Evolutionary conservation across 1,139 yeast genomes (phyloP), one percentile per base, ranked within the genome.

Genomic region (Pneumocystis carinii): DNA sequence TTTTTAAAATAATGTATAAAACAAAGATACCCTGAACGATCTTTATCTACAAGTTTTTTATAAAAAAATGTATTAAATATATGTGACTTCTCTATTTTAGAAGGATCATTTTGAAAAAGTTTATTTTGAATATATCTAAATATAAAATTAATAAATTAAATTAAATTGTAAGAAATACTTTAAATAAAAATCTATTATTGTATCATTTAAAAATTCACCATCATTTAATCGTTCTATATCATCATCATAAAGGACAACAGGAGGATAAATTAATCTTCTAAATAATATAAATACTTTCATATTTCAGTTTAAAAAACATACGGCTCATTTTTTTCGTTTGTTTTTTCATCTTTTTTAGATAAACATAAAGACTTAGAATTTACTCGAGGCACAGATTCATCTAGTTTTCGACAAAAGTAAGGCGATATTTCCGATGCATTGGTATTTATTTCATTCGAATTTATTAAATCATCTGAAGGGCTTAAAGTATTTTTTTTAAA

Each of bases 31-130:
- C 71, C 72, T 15, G 66, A 67, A 15, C 66, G 67, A 41, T 62
- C 71, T 62, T 62, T 72, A 60, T 66, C 76, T 66, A 66, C 77
- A 59, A 90, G 75, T 70, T 84, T 85, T 1, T 87, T 81, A 75
- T 81, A 92, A 72, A 94, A 90, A 71, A 88, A 94, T 0, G 97
- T 86, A 70, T 89, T 88, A 73, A 92, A 82, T 1, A 90, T 79
- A 71, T 84, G 82, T 1, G 85, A 79, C n/a, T 76, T 72, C 5
- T 72, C 69, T 14, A 71, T 70, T 19, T 59, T 32, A 42, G 55
- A 38, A 38, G 64, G 64, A 36, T 39, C 27, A 12, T 37, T 3
- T 62, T 58, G 35, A n/a, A 56, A 41, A 17, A 42, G 38, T 19
- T 59, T 59, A 32, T 60, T 61, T 59, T 56, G 41, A 41, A 59